Conservation (phyloP, 176 grass and related monocot species). For the Zoysia japonica region DNA sequence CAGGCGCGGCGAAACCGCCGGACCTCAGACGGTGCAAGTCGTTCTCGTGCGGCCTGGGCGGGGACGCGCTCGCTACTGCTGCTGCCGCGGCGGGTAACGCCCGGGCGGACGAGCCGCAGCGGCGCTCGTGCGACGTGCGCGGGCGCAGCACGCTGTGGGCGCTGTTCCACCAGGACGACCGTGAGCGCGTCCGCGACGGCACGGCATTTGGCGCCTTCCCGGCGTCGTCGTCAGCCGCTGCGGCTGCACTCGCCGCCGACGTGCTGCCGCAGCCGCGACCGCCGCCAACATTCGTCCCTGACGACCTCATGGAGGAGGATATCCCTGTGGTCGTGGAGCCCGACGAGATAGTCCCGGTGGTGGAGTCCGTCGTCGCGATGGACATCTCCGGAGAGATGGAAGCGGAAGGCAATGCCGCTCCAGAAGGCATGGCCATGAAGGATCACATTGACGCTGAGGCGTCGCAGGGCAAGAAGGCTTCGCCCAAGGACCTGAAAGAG, state of each 20-base stretch:
- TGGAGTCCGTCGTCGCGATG: conserved; percentile 46
- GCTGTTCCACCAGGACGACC: conserved; percentile 90
- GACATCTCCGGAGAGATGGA: conserved; percentile 79
- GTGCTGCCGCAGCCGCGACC: conserved; percentile 6
- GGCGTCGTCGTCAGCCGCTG: conserved; percentile 43
- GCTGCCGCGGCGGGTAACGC: not conserved
- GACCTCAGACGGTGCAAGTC: conserved; percentile 84
- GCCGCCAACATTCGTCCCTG: conserved; percentile 22
- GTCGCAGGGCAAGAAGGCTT: conserved; percentile 51
- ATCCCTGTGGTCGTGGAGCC: conserved; percentile 53
- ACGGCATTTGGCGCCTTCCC: conserved; percentile 47
- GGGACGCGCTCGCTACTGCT: conserved; percentile 33
- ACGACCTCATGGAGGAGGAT: conserved; percentile 59
- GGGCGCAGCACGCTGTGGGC: conserved; percentile 92
- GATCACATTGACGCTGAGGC: conserved; percentile 82
- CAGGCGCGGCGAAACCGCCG: conserved; percentile 32
- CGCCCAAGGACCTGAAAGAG: conserved; percentile 86
- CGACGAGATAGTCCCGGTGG: conserved; percentile 71
- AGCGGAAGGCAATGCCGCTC: conserved; percentile 24
- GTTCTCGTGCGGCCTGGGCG: conserved; percentile 70
- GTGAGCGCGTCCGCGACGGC: conserved; percentile 59
- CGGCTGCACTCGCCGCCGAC: conserved; percentile 46
- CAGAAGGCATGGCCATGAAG: conserved; percentile 60
- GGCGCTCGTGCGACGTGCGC: conserved; percentile 77
- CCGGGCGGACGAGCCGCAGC: conserved; percentile 70